Evolutionary conservation across 345 rosid genomes (phyloP), one percentile per base, ranked within the genome.

Genomic region (Cochlearia excelsa): DNA sequence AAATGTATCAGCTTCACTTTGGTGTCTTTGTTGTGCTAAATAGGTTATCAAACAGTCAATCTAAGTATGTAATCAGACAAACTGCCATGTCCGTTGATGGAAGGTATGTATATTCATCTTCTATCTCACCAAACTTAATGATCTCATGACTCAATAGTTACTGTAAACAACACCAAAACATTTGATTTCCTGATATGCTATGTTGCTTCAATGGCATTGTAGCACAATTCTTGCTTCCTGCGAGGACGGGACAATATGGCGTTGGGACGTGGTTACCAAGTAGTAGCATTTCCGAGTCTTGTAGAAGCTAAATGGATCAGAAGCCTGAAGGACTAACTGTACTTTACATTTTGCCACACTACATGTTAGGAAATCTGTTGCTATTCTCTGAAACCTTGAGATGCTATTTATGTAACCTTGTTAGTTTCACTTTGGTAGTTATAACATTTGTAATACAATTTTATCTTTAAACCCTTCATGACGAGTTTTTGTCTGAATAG

Each of bases 21-120:
- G 26, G 55, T 50, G 50, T 50, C 11, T 63, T 9, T 71, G 51
- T 46, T 59, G 46, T 52, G 62, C 67, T 27, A 27, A 30, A 26
- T 70, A 89, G 99, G 86, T 57, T 89, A 42, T 81, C 86, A 62
- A 95, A 85, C 70, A 49, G 69, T 30, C 95, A 86, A 44, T 88
- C 97, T 26, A 93, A 82, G 65, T 82, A 78, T 33, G 82, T 91
- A 10, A 87, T 89, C 50, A 83, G 99, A 71, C 99, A 93, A 73
- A 93, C 97, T 4, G 99, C 97, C 57, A 76, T 82, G 97, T 93
- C 99, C 26, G 80, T 80, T 51, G 94, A 86, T 63, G 99, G 99
- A 67, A 86, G 89, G 94, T 89, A 66, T 83, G 23, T 16, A 33
- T 8, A 57, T 50, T 37, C 30, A 34, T 16, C 46, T 57, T 51